Evolutionary conservation across 1,284 basidiomycete genomes (phyloP).

Genomic region (Mycena sp.): DNA sequence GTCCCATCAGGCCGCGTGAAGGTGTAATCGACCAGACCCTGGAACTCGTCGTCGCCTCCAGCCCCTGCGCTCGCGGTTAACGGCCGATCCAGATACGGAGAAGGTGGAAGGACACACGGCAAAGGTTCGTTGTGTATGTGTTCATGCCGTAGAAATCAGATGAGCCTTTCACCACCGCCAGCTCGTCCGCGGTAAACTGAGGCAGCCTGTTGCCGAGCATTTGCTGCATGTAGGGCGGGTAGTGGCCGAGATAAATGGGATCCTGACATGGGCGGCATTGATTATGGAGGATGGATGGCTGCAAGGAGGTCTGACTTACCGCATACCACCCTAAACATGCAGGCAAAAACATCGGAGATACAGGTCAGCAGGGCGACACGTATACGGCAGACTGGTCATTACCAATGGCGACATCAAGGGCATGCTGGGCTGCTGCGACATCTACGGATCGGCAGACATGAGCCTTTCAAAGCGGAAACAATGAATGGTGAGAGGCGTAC

Average conservation of each 20-base stretch:
- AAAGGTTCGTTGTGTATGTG: conserved; percentile 78
- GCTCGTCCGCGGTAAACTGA: conserved; percentile 69
- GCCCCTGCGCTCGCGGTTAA: conserved; percentile 50
- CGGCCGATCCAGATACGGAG: neutral
- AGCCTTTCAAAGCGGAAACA: conserved; percentile 2
- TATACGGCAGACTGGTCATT: conserved; percentile 34
- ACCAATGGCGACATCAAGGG: conserved; percentile 74
- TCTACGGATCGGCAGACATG: conserved; percentile 48
- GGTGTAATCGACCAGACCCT: conserved; percentile 68
- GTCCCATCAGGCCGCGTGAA: conserved; percentile 73
- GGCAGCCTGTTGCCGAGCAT: conserved; percentile 74
- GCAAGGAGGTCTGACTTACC: conserved; percentile 49
- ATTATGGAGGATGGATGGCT: conserved; percentile 7
- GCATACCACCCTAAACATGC: conserved; percentile 64
- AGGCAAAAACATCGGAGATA: conserved; percentile 38
- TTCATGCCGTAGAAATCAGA: conserved; percentile 80
- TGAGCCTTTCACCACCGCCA: conserved; percentile 69
- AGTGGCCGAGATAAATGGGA: conserved; percentile 78
- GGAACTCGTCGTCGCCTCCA: conserved; percentile 71
- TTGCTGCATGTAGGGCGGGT: conserved; percentile 69
- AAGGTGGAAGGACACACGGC: conserved; percentile 54
- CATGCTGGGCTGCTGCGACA: conserved; percentile 70
- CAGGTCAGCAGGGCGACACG: conserved; percentile 19
- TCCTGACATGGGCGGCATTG: conserved; percentile 50
- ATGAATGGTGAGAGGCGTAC: conserved; percentile 51